These are phyloP conservation scores for Suhomyces sp. DNA, from an alignment of 805 yeast genomes.

Conservation along the genomic window DNA sequence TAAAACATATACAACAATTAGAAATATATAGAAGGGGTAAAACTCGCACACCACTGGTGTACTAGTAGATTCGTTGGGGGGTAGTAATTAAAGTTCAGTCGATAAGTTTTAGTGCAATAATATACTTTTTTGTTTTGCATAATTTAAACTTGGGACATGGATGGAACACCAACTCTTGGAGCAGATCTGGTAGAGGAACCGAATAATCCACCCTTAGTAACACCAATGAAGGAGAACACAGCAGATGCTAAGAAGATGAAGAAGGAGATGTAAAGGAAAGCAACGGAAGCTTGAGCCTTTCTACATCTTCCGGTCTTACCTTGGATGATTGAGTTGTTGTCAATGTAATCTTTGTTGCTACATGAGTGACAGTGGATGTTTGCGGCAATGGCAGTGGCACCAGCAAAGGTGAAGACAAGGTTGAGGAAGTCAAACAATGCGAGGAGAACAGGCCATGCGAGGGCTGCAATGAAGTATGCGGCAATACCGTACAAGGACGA, in stretches of 20 bases:
- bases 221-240: constrained; percentile 56
- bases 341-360: constrained; percentile 60
- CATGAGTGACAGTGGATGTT: constrained; percentile 87
- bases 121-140: neutral
- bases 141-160: constrained; percentile 79
- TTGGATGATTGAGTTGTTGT: constrained; percentile 65
- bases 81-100: neutral
- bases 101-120: neutral
- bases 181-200: constrained; percentile 38
- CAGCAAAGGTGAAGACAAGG: constrained; percentile 89
- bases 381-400: constrained; percentile 91
- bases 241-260: constrained; percentile 67
- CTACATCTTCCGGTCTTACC: constrained; percentile 86
- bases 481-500: constrained; percentile 74
- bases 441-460: constrained; percentile 85
- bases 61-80: neutral
- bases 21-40: neutral
- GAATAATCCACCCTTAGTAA: constrained; percentile 49
- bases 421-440: constrained; percentile 80
- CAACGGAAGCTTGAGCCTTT: constrained; percentile 83
- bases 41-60: neutral
- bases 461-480: constrained; percentile 72
- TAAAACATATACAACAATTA: constrained; percentile 2
- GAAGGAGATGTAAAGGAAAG: constrained; percentile 83
- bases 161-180: constrained; percentile 83